Conservation (phyloP, 1,284 basidiomycete genomes). For the Earliella scabrosa region DNA sequence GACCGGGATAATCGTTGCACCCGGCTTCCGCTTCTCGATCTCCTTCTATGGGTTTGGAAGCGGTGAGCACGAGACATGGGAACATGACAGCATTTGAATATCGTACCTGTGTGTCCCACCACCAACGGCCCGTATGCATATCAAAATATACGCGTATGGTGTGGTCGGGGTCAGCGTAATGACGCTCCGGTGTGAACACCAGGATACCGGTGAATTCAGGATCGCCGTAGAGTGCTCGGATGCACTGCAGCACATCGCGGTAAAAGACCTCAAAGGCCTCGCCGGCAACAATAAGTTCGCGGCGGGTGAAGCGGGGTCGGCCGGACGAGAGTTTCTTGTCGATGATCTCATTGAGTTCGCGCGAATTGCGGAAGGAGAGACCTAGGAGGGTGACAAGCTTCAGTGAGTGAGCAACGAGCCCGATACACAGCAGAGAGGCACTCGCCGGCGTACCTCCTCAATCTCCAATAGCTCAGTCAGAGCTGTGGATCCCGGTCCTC, state of each 20-base stretch:
- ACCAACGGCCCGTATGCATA: constrained; percentile 47
- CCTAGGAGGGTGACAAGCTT: constrained; percentile 23
- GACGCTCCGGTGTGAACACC: constrained; percentile 34
- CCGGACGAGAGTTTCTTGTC: constrained; percentile 29
- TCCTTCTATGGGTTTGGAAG: constrained; percentile 31
- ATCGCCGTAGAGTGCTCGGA: constrained; percentile 37
- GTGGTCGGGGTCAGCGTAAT: constrained; percentile 32
- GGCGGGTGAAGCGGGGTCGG: constrained; percentile 21
- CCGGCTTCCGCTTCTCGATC: constrained; percentile 27
- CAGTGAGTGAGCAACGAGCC: neutral
- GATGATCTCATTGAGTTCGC: constrained; percentile 21
- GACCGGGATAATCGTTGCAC: neutral
- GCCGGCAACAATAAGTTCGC: constrained; percentile 26
- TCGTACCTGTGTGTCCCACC: constrained; percentile 40
- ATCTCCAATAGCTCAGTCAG: constrained; percentile 24
- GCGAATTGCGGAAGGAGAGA: constrained; percentile 32
- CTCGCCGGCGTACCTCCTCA: constrained; percentile 23
- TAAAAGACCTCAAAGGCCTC: constrained; percentile 10
- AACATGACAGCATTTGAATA: constrained; percentile 9
- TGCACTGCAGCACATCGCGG: constrained; percentile 35
- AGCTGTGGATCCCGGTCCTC: constrained; percentile 22
- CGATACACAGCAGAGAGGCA: neutral
- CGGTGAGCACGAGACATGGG: constrained; percentile 38
- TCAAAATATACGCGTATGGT: constrained; percentile 35
- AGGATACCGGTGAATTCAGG: constrained; percentile 33